Evolutionary conservation across 148 eudicot species (phyloP), one percentile per base, ranked within the genome.

Genomic region (Chenopodium suecicum): DNA sequence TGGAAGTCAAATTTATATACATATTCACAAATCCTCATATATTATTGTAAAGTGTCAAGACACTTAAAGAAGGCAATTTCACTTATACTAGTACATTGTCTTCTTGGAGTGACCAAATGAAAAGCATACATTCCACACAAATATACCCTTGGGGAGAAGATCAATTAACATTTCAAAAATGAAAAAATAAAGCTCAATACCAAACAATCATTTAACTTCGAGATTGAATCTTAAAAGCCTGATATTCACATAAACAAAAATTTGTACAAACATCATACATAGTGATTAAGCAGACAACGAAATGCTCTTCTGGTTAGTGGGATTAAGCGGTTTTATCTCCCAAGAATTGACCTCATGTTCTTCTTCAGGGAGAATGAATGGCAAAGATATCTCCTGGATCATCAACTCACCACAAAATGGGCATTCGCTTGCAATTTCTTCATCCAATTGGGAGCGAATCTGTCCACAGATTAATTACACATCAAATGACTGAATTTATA

Each of bases 351-450:
- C 82, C 89, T 90, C 92, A 17, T 91, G 84, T 64, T 88, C 85
- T 86, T 94, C 92, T 54, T 82, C 88, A 0, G 92, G 90, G 50
- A 87, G 90, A 75, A 94, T 87, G 83, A 96, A 96, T 65, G 98
- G 95, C 86, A 90, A 77, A 7, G 95, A 90, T 72, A 96, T 90
- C 83, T 96, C 99, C 74, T 88, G 89, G 83, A 96, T 96, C 99
- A 96, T 96, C 84, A 96, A 83, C 67, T 92, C 97, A 12, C 99
- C 97, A 31, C 99, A 96, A 79, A 91, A 96, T 25, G 99, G 99
- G 87, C 99, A 96, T 84, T 96, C 99, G 66, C 92, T 88, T 17
- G 99, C 99, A 67, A 96, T 86, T 17, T 95, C 95, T 81, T 96
- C 98, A 67, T 94, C 98, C 89, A 96, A 82, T 78, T 89, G 97